Conservation (phyloP, 306 rosid genomes). For the Senna siamea region DNA sequence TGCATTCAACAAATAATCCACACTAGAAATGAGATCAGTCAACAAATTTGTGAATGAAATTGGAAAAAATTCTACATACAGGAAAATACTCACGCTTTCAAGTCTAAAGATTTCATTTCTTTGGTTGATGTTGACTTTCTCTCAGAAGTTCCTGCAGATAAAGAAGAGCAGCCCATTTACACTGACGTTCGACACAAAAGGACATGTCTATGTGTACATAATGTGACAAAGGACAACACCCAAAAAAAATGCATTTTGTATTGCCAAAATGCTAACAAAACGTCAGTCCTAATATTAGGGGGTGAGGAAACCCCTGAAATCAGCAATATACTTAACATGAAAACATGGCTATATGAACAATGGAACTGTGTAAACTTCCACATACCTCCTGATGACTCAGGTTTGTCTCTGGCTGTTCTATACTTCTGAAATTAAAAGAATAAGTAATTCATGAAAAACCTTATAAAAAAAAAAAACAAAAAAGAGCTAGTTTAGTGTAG, state of each 20-base stretch:
- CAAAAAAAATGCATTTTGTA: background rate
- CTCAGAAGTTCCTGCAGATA: conserved; percentile 56
- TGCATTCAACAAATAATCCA: background rate
- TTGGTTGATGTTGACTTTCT: conserved; percentile 44
- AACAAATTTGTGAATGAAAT: conserved; percentile 4
- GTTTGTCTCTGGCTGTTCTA: conserved; percentile 77
- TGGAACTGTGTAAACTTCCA: conserved; percentile 14
- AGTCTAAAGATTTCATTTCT: conserved; percentile 57
- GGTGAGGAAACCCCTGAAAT: conserved; percentile 7
- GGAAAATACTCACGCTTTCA: conserved; percentile 52
- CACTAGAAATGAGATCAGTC: background rate
- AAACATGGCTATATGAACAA: conserved; percentile 23
- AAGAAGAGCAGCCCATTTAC: conserved; percentile 27
- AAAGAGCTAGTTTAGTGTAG: conserved; percentile 27
- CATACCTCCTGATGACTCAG: conserved; percentile 72
- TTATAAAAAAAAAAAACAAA: background rate
- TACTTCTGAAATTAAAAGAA: conserved; percentile 46
- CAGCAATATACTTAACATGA: conserved; percentile 5
- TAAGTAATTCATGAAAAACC: conserved; percentile 6
- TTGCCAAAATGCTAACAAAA: background rate
- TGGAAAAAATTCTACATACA: conserved; percentile 8
- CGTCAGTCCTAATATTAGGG: background rate
- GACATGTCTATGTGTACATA: conserved; percentile 4
- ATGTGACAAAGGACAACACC: conserved; percentile 18
- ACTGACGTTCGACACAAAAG: background rate